Evolutionary conservation across 1,284 basidiomycete species (phyloP).

Genomic region (Prillingera fragicola): DNA sequence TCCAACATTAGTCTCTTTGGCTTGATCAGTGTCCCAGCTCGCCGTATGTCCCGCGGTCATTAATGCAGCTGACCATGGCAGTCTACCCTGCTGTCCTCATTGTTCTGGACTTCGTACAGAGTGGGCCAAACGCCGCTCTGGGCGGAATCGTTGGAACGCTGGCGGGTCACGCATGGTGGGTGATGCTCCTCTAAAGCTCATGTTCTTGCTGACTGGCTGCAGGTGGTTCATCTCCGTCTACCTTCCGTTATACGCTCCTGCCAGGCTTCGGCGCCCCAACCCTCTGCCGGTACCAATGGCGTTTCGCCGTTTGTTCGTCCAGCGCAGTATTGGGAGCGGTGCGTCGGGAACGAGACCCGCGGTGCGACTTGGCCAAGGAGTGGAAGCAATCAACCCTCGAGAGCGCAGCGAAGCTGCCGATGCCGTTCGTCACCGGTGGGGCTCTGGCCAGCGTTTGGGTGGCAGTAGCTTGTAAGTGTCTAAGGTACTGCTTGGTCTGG

Average conservation of each 20-base stretch:
- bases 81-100: conserved; percentile 43
- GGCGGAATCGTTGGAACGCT: conserved; percentile 38
- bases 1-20: conserved; percentile 45
- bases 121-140: conserved; percentile 33
- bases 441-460: conserved; percentile 41
- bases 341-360: neutral
- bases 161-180: conserved; percentile 43
- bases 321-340: neutral
- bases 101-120: conserved; percentile 37
- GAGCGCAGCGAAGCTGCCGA: neutral
- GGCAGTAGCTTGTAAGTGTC: conserved; percentile 17
- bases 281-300: conserved; percentile 31
- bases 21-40: conserved; percentile 40
- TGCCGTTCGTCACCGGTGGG: conserved; percentile 38
- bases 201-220: neutral
- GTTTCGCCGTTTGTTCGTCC: conserved; percentile 26
- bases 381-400: neutral
- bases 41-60: conserved; percentile 16
- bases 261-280: conserved; percentile 33
- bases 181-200: neutral
- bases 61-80: conserved; percentile 9
- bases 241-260: conserved; percentile 39
- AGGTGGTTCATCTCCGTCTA: conserved; percentile 46
- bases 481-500: too few relatives aligned
- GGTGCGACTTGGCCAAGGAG: neutral